Percentiles rank a stretch among this genome's conserved stretches.
Conservation (phyloP, 129 eudicot genomes). For the Logfia minima region DNA sequence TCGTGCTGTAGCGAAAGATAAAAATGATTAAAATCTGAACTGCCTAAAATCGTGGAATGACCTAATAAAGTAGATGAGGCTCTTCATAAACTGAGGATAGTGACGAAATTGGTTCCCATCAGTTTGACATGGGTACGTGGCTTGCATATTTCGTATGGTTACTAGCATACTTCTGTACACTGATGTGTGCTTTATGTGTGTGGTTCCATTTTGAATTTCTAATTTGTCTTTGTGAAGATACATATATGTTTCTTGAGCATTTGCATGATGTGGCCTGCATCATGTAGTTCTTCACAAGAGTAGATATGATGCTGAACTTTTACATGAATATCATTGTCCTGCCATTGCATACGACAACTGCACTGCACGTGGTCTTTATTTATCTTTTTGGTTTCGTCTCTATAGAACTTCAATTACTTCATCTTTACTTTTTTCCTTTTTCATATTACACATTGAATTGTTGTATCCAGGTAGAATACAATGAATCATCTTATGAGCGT, state of each 20-base stretch:
- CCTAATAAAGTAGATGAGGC: not conserved
- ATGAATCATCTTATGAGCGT: constrained; percentile 56
- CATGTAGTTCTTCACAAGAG: too few species aligned
- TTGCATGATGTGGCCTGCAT: too few species aligned
- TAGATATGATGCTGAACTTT: too few species aligned
- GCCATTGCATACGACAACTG: not conserved
- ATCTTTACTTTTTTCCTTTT: not conserved
- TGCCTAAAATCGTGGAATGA: not conserved
- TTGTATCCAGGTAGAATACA: constrained; percentile 52
- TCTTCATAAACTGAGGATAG: not conserved
- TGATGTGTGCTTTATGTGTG: not conserved
- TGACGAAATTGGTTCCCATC: not conserved
- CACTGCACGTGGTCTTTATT: not conserved
- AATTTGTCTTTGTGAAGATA: not conserved
- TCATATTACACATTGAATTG: not conserved
- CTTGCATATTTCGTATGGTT: too few species aligned
- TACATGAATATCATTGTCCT: not conserved
- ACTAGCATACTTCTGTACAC: not conserved
- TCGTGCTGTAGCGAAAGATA: not conserved
- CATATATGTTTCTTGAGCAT: not conserved
- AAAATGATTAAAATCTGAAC: not conserved
- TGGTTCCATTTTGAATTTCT: not conserved
- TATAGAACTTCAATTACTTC: not conserved
- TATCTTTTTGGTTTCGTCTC: not conserved
- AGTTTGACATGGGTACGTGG: constrained; percentile 4